Conservation (phyloP, 1,284 basidiomycete species). For the Fomes fomentarius region DNA sequence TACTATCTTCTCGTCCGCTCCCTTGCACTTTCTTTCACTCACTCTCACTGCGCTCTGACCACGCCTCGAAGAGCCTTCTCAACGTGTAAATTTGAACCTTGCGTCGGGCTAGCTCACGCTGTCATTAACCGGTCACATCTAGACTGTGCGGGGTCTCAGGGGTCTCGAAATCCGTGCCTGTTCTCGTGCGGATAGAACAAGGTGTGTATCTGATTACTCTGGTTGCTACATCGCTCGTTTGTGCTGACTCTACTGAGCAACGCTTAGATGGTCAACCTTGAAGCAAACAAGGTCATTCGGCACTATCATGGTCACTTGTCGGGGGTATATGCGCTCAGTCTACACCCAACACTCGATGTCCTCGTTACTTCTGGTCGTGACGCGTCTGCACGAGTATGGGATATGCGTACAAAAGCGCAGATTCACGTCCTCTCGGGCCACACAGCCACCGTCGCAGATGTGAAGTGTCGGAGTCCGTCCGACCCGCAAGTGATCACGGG, state of each 20-base stretch:
- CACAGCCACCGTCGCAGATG: constrained; percentile 92
- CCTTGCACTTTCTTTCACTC: no score
- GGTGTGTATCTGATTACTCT: constrained; percentile 42
- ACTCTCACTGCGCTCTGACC: no score
- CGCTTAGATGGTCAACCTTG: constrained; percentile 98
- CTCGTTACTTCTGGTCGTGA: constrained; percentile 95
- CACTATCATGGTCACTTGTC: constrained; percentile 98
- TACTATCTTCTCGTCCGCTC: no score
- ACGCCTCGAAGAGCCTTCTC: no score
- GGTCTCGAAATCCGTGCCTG: constrained; percentile 91
- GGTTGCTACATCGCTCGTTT: no score
- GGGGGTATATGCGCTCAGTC: constrained; percentile 88
- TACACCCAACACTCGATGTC: constrained; percentile 96
- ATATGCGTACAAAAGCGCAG: constrained; percentile 97
- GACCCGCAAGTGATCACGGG: constrained; percentile 98
- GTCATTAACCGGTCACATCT: constrained; percentile 96
- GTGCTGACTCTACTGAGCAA: no score
- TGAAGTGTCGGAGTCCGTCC: constrained; percentile 93
- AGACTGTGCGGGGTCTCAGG: constrained; percentile 93
- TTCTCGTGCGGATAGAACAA: constrained; percentile 99
- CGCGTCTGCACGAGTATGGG: constrained; percentile 96
- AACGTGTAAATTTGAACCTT: constrained; percentile 99
- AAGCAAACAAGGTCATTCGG: constrained; percentile 98
- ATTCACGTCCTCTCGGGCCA: constrained; percentile 94
- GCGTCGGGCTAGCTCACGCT: constrained; percentile 95